phyloP scores from a whole-genome alignment of 2,329 filamentous ascomycete species.

The Arthrobotrys sinensis region DNA sequence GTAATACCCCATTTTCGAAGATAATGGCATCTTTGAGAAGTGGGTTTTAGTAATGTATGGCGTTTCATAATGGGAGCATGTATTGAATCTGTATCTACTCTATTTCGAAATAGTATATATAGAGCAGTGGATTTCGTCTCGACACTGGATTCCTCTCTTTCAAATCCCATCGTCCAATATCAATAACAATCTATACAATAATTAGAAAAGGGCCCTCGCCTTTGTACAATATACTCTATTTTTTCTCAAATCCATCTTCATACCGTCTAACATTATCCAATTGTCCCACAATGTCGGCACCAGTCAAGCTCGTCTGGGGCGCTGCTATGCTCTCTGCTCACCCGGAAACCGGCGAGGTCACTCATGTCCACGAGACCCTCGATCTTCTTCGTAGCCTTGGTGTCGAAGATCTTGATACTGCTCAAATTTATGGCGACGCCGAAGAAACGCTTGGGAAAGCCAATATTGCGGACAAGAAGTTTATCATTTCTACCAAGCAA shows the following conservation, averaged over 20 bases:
- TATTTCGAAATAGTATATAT: conserved; percentile 22
- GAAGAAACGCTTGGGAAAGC: conserved; percentile 42
- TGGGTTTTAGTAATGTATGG: not conserved
- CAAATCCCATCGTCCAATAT: conserved; percentile 7
- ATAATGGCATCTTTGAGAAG: not conserved
- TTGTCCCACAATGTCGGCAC: conserved; percentile 11
- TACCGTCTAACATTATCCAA: not conserved
- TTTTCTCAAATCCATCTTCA: not conserved
- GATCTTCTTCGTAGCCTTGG: conserved; percentile 36
- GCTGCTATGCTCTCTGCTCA: conserved; percentile 35
- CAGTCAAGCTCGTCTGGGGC: conserved; percentile 49
- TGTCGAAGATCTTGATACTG: conserved; percentile 50
- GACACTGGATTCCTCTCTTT: not conserved
- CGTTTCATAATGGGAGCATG: not conserved
- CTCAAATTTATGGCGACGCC: conserved; percentile 48
- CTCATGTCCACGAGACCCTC: conserved; percentile 34
- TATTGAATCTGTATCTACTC: not conserved
- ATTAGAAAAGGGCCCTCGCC: not conserved
- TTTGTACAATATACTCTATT: not conserved
- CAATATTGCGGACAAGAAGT: conserved; percentile 37
- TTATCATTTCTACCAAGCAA: conserved; percentile 50
- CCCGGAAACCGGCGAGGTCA: conserved; percentile 48
- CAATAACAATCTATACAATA: not conserved
- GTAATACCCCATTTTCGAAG: not conserved
- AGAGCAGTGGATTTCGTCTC: not conserved